phyloP scores from a whole-genome alignment of 2,329 filamentous ascomycete species.

The Phyllosticta citribraziliensis region DNA sequence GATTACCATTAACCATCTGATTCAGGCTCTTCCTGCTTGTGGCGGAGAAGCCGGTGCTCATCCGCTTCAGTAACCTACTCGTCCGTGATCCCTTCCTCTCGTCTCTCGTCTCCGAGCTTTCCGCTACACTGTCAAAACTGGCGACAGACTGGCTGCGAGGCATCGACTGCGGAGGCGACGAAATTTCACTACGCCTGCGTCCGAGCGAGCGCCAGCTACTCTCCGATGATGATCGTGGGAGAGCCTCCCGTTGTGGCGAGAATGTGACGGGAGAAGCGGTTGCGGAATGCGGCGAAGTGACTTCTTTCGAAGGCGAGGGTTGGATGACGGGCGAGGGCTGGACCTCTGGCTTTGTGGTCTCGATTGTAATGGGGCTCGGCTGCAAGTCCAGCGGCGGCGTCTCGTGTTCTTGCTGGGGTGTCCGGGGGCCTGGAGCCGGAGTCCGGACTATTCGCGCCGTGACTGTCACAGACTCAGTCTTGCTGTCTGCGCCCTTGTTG shows the following conservation, averaged over 20 bases:
- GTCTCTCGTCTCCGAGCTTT: slow-evolving; percentile 30
- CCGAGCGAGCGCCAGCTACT: slow-evolving; percentile 29
- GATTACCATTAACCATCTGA: slow-evolving; percentile 24
- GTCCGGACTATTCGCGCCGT: slow-evolving; percentile 69
- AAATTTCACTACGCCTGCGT: slow-evolving; percentile 28
- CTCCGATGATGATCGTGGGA: slow-evolving; percentile 29
- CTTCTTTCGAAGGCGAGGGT: slow-evolving; percentile 18
- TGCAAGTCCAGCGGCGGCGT: slow-evolving; percentile 42
- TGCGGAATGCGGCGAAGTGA: slow-evolving; percentile 4
- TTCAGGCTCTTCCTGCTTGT: slow-evolving; percentile 41
- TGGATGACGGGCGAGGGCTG: slow-evolving; percentile 14
- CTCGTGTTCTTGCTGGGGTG: slow-evolving; percentile 35
- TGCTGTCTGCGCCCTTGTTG: slow-evolving; percentile 28
- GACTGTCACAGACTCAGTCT: slow-evolving; percentile 74
- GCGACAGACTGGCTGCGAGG: slow-evolving; percentile 18
- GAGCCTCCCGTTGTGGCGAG: slow-evolving; percentile 12
- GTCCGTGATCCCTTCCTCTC: slow-evolving; percentile 48
- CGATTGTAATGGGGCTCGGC: slow-evolving; percentile 51
- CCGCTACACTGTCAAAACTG: slow-evolving; percentile 22
- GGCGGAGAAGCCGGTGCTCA: slow-evolving; percentile 49
- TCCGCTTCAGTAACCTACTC: slow-evolving; percentile 55
- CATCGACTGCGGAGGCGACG: slow-evolving; percentile 19
- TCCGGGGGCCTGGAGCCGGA: slow-evolving; percentile 20
- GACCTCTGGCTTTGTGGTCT: slow-evolving; percentile 28
- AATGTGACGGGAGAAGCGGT: slow-evolving; percentile 3